phyloP scores from a whole-genome alignment of 495 filamentous ascomycete genomes.

The Evernia prunastri region DNA sequence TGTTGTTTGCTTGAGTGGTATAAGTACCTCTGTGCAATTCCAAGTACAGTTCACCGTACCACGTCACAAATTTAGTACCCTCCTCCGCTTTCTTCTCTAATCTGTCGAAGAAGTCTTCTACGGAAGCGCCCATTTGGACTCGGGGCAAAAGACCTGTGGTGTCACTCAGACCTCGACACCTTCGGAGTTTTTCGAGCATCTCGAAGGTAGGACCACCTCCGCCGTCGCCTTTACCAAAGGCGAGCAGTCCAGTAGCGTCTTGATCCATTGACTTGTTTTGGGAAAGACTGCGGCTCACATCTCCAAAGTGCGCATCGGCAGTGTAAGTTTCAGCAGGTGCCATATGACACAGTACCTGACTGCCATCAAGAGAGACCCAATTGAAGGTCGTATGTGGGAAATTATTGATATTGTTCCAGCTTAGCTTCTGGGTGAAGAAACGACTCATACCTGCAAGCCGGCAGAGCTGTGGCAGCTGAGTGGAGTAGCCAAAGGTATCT shows the following conservation, averaged over 20 bases:
- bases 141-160: constrained; percentile 74
- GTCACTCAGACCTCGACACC: constrained; percentile 91
- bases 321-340: constrained; percentile 91
- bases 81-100: constrained; percentile 66
- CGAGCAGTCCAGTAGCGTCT: constrained; percentile 77
- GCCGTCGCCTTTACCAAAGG: constrained; percentile 94
- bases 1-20: constrained; percentile 96
- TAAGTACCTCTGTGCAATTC: constrained; percentile 95
- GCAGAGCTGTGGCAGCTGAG: constrained; percentile 88
- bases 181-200: constrained; percentile 87
- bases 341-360: constrained; percentile 97
- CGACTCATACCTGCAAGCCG: constrained; percentile 87
- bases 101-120: constrained; percentile 91
- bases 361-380: constrained; percentile 92
- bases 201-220: constrained; percentile 93
- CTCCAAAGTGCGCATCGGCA: constrained; percentile 88
- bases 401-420: constrained; percentile 97
- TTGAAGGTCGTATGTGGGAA: constrained; percentile 98
- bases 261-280: constrained; percentile 95
- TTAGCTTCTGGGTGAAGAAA: constrained; percentile 96
- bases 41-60: constrained; percentile 98
- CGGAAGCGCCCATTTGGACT: constrained; percentile 82
- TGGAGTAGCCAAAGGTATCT: constrained; percentile 95
- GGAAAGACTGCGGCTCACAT: constrained; percentile 81
- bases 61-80: constrained; percentile 79